These are phyloP conservation scores for Globisporangium polare DNA, from an alignment of 352 stramenopile genomes.

Conservation along the genomic window DNA sequence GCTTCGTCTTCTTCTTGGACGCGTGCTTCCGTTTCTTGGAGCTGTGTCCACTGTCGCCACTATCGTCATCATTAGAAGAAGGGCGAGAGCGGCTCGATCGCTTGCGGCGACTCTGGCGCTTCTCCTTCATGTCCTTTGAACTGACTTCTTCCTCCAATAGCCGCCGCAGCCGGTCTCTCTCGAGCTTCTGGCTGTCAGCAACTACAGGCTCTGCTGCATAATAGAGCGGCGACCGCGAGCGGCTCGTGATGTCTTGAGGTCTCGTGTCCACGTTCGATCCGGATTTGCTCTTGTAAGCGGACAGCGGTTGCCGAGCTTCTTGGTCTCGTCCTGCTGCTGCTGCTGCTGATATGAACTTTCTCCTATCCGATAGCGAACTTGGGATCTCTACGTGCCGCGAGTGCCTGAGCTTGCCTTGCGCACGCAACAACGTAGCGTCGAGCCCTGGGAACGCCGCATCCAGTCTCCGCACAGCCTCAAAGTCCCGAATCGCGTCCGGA, in stretches of 20 bases:
- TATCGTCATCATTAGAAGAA: constrained; percentile 1
- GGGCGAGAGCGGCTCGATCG: neutral
- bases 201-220: neutral
- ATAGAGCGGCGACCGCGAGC: neutral
- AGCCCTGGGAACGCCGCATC: constrained; percentile 17
- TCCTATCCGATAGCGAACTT: neutral
- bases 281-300: neutral
- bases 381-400: constrained; percentile 17
- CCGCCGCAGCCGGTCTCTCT: constrained; percentile 29
- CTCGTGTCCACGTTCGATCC: neutral
- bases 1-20: constrained; percentile 21
- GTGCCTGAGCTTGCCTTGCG: constrained; percentile 15
- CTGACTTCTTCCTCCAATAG: constrained; percentile 30
- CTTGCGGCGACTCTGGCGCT: constrained; percentile 3
- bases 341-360: neutral
- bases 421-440: constrained; percentile 19
- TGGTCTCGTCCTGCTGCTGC: neutral
- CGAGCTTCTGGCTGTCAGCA: constrained; percentile 11
- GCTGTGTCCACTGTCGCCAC: constrained; percentile 8
- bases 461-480: constrained; percentile 25
- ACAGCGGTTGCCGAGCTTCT: neutral
- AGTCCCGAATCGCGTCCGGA: constrained; percentile 29
- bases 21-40: constrained; percentile 5
- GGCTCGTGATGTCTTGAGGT: neutral
- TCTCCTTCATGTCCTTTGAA: constrained; percentile 7